A percentile compares a stretch with the other conserved stretches of the same genome.
Evolutionary conservation across 148 eudicot species (phyloP).

Genomic region (Chenopodium album): DNA sequence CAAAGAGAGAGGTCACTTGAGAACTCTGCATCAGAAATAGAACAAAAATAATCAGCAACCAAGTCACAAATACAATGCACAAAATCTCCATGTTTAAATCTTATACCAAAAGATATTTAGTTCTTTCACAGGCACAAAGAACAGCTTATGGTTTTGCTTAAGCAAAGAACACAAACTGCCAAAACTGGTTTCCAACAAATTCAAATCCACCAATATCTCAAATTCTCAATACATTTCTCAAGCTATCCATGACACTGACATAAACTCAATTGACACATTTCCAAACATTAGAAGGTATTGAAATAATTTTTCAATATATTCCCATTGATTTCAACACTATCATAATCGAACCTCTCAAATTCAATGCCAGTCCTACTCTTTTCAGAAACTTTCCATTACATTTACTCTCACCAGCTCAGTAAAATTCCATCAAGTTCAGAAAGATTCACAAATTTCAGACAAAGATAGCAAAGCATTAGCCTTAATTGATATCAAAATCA

Average conservation of each 20-base stretch:
- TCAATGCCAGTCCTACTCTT: neutral
- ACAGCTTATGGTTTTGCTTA: neutral
- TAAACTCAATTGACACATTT: neutral
- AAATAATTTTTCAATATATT: neutral
- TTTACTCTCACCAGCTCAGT: neutral
- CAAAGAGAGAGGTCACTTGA: slow-evolving; percentile 93
- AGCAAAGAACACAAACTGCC: neutral
- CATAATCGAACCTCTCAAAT: neutral
- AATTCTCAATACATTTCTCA: neutral
- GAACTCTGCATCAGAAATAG: slow-evolving; percentile 62
- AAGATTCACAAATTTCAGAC: neutral
- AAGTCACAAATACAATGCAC: neutral
- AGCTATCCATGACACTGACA: neutral
- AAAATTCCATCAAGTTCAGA: neutral
- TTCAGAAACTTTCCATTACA: neutral
- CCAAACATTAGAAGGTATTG: neutral
- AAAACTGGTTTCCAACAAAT: neutral
- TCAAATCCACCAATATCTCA: neutral
- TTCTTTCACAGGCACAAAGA: neutral
- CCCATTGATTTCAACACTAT: neutral
- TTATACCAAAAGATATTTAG: neutral
- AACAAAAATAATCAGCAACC: slow-evolving; percentile 4
- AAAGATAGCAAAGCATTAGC: neutral
- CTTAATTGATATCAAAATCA: neutral
- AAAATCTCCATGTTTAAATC: neutral